Percentiles rank a stretch among this genome's conserved stretches.
phyloP scores from a whole-genome alignment of 148 eudicot genomes.

The Cornus controversa region DNA sequence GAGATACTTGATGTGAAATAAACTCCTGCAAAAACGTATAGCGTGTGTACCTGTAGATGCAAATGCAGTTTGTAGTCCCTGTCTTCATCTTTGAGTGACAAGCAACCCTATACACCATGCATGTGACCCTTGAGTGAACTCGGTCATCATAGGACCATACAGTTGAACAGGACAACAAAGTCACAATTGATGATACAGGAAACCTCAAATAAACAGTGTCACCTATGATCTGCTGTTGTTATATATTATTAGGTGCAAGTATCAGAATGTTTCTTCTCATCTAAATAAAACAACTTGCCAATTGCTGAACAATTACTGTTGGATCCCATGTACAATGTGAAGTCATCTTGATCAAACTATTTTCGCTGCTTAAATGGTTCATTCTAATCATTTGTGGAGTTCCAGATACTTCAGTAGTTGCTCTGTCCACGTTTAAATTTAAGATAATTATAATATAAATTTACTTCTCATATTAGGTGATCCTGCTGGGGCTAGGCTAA shows the following conservation, averaged over 20 bases:
- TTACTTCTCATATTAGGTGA: slow-evolving; percentile 51
- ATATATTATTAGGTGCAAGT: no score
- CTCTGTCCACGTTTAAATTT: not conserved
- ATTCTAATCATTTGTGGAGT: not conserved
- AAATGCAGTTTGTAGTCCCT: not conserved
- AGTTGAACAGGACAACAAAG: not conserved
- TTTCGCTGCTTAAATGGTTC: not conserved
- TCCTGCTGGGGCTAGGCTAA: slow-evolving; percentile 92
- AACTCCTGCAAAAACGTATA: not conserved
- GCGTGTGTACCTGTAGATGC: not conserved
- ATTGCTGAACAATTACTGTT: no score
- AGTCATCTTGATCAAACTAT: not conserved
- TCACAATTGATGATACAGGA: not conserved
- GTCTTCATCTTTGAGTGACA: not conserved
- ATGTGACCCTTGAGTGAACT: not conserved
- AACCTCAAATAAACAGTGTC: not conserved
- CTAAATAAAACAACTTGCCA: not conserved
- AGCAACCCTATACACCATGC: not conserved
- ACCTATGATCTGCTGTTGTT: not conserved
- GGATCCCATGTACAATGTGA: not conserved
- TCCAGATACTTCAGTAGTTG: not conserved
- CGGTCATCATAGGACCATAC: no score
- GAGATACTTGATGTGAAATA: not conserved
- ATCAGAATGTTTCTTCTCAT: not conserved
- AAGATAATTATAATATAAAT: not conserved